Evolutionary conservation across 2,329 filamentous ascomycete species (phyloP), one percentile per base, ranked within the genome.

Genomic region (Epichloe baconii): DNA sequence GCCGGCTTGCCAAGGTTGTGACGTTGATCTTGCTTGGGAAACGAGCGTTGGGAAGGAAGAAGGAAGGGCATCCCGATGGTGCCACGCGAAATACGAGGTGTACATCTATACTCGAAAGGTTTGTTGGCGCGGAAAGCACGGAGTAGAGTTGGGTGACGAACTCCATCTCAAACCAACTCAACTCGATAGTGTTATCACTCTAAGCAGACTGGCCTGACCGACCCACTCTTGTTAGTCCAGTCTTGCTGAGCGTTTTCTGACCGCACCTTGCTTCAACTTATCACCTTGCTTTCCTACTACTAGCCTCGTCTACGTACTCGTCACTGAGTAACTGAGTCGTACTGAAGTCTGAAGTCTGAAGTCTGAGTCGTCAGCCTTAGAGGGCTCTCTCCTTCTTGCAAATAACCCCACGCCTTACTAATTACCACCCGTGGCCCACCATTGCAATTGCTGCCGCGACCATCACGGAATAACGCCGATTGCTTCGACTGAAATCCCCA

Each of bases 391-490:
- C 17, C 44, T 35, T n/a, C 10, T 23, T 34, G 21, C 54, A 54
- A 54, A 49, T 37, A 49, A 47, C 44, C 23, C 49, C 46, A 54
- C 52, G 46, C 43, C 45, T 36, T 15, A 17, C 17, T 17, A 17
- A 17, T 17, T 17, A 37, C 49, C 44, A 36, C 42, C 49, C 44
- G 36, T 35, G 48, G 44, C 45, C 43, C 52, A 53, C 54, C 54
- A 45, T 52, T 52, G 40, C 53, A 53, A 36, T 50, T 48, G 49
- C 26, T 44, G 44, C 47, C 21, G 40, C 46, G 41, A 42, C 53
- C 47, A 44, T 51, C 47, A 56, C 46, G 49, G 49, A 55, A 52
- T 49, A 40, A 48, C 52, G 53, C 55, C 53, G 52, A 53, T 52
- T 55, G 52, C 53, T 50, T 53, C 50, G 52, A 49, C 42, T 44